Evolutionary conservation across 371 early-diverging fungal genomes (phyloP), one percentile per base, ranked within the genome.

Genomic region (Mucor indicus): DNA sequence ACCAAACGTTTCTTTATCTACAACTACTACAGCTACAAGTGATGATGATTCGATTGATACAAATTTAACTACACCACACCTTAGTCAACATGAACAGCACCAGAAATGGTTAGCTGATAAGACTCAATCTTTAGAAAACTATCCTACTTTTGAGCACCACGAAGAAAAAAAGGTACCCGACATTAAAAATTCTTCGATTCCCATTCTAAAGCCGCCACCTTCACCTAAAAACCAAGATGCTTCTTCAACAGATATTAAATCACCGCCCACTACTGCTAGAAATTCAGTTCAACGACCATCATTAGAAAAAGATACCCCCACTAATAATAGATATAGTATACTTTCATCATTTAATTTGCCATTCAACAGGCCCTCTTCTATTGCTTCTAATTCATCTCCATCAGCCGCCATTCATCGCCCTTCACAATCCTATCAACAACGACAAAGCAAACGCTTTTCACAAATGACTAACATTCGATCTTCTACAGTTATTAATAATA

Each of bases 391-490:
- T 22, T 38, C 35, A 16, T 45, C 57, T 25, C 23, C 57, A 25
- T 16, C 30, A 53, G 12, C 13, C n/a, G n/a, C n/a, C n/a, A n/a
- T n/a, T n/a, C n/a, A n/a, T n/a, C n/a, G n/a, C n/a, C n/a, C n/a
- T n/a, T 67, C 67, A 19, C 52, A 60, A 31, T 39, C 56, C 1
- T 63, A 43, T 22, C 53, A 62, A 16, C 56, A 56, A 32, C 33
- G 63, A 56, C n/a, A 13, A 30, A 13, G 38, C 40, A 8, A 55
- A 48, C 6, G 27, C 44, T 0, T 43, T 49, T n/a, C n/a, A n/a
- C n/a, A n/a, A n/a, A n/a, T n/a, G n/a, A n/a, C n/a, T n/a, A n/a
- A n/a, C n/a, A n/a, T n/a, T 13, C 44, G 48, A 4, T 49, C 61
- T 23, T 43, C 50, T 15, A 55, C 39, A 11, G 39, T 40, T 17